phyloP scores from a whole-genome alignment of 805 yeast genomes.

The Candida silvicultrix region DNA sequence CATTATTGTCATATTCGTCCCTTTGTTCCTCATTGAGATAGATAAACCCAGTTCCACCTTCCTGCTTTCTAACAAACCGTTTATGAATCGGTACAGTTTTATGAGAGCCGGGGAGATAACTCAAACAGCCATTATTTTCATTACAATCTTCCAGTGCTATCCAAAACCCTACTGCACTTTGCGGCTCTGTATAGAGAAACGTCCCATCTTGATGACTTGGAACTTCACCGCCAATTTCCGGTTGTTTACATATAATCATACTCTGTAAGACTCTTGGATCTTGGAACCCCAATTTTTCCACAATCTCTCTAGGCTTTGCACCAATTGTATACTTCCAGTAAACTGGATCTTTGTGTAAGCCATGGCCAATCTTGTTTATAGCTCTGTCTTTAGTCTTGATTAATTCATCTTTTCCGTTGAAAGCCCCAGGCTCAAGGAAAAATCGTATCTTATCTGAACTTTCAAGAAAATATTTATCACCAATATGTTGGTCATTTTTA shows the following conservation, averaged over 20 bases:
- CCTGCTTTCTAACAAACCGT: conserved; percentile 53
- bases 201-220: conserved; percentile 76
- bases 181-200: conserved; percentile 67
- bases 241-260: conserved; percentile 77
- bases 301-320: conserved; percentile 43
- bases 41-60: conserved; percentile 53
- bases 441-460: conserved; percentile 64
- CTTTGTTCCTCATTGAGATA: conserved; percentile 21
- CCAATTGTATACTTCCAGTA: conserved; percentile 48
- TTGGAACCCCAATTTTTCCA: conserved; percentile 41
- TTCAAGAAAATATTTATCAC: conserved; percentile 64
- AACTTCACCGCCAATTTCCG: conserved; percentile 65
- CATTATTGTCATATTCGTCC: conserved; percentile 21
- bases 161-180: conserved; percentile 74
- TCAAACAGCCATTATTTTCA: conserved; percentile 57
- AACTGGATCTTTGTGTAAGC: conserved; percentile 52
- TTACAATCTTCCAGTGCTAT: conserved; percentile 74
- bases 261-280: conserved; percentile 74
- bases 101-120: conserved; percentile 68
- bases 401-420: conserved; percentile 46
- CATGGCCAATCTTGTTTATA: conserved; percentile 77
- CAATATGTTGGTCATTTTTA: conserved; percentile 50
- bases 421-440: conserved; percentile 70
- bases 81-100: conserved; percentile 46
- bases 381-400: conserved; percentile 46